Evolutionary conservation across 2,329 filamentous ascomycete genomes (phyloP).

Genomic region (Cladosporium sp.): DNA sequence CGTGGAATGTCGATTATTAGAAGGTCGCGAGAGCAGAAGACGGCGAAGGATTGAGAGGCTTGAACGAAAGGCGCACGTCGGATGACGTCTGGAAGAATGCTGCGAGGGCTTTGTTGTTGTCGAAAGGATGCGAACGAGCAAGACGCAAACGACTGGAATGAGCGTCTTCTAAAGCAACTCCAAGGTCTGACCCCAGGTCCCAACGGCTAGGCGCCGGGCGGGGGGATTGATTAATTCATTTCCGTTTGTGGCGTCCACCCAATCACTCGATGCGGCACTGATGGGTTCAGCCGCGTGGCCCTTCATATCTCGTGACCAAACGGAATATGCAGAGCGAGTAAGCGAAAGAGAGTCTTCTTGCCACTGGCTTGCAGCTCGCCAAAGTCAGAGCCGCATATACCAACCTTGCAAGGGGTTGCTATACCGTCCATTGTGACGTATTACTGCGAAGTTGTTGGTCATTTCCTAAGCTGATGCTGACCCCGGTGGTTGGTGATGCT

Average conservation of each 20-base stretch:
- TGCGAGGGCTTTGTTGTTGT: slow-evolving; percentile 9
- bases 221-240: slow-evolving; percentile 5
- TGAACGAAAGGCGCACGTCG: slow-evolving; percentile 11
- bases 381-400: not conserved
- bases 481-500: not conserved
- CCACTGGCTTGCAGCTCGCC: not conserved
- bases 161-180: not conserved
- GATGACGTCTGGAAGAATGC: slow-evolving; percentile 9
- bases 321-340: not conserved
- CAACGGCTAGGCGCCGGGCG: not conserved
- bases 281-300: not conserved
- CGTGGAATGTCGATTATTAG: not conserved
- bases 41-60: not conserved
- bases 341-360: not conserved
- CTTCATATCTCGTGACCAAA: not conserved
- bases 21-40: not conserved
- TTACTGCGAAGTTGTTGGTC: too few species aligned
- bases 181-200: slow-evolving; percentile 4
- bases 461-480: not conserved
- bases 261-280: not conserved
- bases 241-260: too few species aligned
- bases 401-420: not conserved
- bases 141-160: slow-evolving; percentile 6
- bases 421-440: too few species aligned
- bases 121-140: not conserved